Base-by-base conservation (phyloP, 2,329 filamentous ascomycete genomes). In the Talaromyces amestolkiae region DNA sequence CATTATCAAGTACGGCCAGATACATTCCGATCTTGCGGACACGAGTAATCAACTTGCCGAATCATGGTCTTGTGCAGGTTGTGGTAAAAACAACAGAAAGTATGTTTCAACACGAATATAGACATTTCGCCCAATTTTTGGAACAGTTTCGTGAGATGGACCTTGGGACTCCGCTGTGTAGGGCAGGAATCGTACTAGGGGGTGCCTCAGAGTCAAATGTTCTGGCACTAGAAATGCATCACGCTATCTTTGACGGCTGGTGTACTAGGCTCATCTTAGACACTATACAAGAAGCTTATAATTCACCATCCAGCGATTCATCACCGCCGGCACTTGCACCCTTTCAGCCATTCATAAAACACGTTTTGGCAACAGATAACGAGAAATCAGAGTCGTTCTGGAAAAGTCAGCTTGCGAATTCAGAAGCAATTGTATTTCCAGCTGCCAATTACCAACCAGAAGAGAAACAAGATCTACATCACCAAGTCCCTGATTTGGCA, bases 181-280 rank as follows among this genome's bases (percentile, higher is more conserved):
- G 59, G 22, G 31, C 22, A 41, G 59, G 59, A 2, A 61, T 61
- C 15, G n/a, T 39, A 10, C 13, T 27, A 9, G 33, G 62, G 15
- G 17, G 41, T 22, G 39, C n/a, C 33, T 17, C 45, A 10, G 9
- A 17, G 49, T 73, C 70, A 59, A 67, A 70, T n/a, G 76, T 80
- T 66, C 78, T 85, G 66, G 75, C 83, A 22, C 80, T 81, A 73
- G 83, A 82, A 0, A 77, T 83, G 62, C 83, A 85, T 66, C 83
- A 84, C 65, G 81, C 81, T 17, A 73, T 84, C 7, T 84, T 84
- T 67, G 83, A 85, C 67, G 83, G 82, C 19, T 80, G 79, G 79
- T 80, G 76, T 15, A 72, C 76, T 66, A 74, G 76, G 9, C 66
- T 78, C 2, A 73, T 79, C 35, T 72, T 79, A 2, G 70, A 77